These are phyloP conservation scores for Phytopythium oedochilum DNA, from an alignment of 352 stramenopile species.

Conservation along the genomic window DNA sequence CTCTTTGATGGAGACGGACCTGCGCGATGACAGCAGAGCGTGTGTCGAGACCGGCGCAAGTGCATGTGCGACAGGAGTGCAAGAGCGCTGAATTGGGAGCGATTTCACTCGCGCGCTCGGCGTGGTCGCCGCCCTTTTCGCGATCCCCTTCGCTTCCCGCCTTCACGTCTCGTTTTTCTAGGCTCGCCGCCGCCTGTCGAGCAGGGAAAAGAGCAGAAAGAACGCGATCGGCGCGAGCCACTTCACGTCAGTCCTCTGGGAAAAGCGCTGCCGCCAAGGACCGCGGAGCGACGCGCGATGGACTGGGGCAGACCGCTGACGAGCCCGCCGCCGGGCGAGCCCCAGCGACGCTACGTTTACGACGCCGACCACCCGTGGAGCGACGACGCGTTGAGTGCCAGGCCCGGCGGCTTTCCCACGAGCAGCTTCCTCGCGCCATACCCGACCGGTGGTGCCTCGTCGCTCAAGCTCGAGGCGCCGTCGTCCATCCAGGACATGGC, in stretches of 20 bases:
- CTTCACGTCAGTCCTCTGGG: conserved; percentile 16
- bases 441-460: background rate
- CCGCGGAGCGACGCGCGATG: conserved; percentile 5
- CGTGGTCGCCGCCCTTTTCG: background rate
- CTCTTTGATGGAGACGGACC: too few species aligned
- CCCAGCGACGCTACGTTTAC: conserved; percentile 9
- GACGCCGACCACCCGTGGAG: conserved; percentile 5
- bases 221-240: background rate
- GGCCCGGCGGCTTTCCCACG: background rate
- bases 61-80: conserved; percentile 10
- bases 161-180: background rate
- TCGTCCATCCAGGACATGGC: conserved; percentile 4
- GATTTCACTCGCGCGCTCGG: conserved; percentile 14
- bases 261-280: conserved; percentile 8
- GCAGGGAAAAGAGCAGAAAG: conserved; percentile 4
- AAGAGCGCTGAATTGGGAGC: conserved; percentile 23
- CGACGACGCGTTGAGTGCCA: conserved; percentile 6
- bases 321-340: conserved; percentile 6
- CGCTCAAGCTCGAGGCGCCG: conserved; percentile 7
- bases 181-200: background rate
- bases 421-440: background rate
- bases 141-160: conserved; percentile 10
- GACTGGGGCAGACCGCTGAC: conserved; percentile 22
- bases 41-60: background rate
- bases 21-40: conserved; percentile 11